A percentile compares a stretch with the other conserved stretches of the same genome.
phyloP scores from a whole-genome alignment of 371 early-diverging fungal genomes.

The Mucor piriformis region DNA sequence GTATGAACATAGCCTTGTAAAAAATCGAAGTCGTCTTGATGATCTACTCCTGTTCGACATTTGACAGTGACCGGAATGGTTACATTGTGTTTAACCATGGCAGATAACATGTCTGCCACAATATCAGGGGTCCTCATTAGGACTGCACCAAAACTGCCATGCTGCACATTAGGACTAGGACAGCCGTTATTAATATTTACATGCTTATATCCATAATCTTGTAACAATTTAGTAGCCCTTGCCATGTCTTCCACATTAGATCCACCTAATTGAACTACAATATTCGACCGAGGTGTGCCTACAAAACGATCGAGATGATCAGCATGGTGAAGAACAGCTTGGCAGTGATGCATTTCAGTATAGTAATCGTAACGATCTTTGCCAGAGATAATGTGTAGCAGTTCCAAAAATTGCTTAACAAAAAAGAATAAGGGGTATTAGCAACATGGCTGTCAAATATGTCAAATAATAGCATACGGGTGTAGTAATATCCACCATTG shows the following conservation, averaged over 20 bases:
- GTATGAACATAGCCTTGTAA: slow-evolving; percentile 59
- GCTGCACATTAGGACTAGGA: slow-evolving; percentile 72
- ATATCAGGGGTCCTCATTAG: slow-evolving; percentile 72
- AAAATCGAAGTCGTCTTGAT: slow-evolving; percentile 68
- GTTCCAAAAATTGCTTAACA: slow-evolving; percentile 62
- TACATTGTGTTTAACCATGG: slow-evolving; percentile 54
- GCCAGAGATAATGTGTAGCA: slow-evolving; percentile 70
- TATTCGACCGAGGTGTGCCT: slow-evolving; percentile 54
- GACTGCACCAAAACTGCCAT: slow-evolving; percentile 74
- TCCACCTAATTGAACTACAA: slow-evolving; percentile 70
- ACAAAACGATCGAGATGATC: slow-evolving; percentile 50
- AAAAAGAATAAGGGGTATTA: neutral
- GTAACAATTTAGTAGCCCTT: slow-evolving; percentile 50
- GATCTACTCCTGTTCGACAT: slow-evolving; percentile 78
- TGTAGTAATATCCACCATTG: slow-evolving; percentile 81
- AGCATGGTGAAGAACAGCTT: slow-evolving; percentile 59
- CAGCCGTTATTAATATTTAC: slow-evolving; percentile 82
- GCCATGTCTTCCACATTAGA: slow-evolving; percentile 58
- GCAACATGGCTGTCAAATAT: neutral
- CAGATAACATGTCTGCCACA: slow-evolving; percentile 62
- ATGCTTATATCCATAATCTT: slow-evolving; percentile 55
- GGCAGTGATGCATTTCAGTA: slow-evolving; percentile 80
- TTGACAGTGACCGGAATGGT: slow-evolving; percentile 72
- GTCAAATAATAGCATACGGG: slow-evolving; percentile 41
- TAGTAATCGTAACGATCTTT: slow-evolving; percentile 64